These are phyloP conservation scores for Rhynchospora breviuscula DNA, from an alignment of 176 grass and related monocot genomes.

Conservation along the genomic window DNA sequence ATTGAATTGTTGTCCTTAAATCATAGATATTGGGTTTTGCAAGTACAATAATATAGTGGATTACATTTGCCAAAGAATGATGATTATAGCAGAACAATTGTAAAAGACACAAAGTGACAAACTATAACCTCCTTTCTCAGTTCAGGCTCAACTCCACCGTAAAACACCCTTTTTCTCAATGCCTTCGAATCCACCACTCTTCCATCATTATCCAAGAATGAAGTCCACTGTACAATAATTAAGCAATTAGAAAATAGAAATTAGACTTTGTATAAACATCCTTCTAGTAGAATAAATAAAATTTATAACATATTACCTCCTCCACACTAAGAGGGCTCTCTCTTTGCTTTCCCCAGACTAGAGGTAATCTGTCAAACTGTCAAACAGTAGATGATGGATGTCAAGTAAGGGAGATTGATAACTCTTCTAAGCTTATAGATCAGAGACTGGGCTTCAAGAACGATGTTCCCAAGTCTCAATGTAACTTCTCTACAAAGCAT, in stretches of 20 bases:
- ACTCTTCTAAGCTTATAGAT: not conserved
- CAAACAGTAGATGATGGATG: slow-evolving; percentile 24
- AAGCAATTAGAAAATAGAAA: slow-evolving; percentile 18
- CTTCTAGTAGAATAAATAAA: not conserved
- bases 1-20: not conserved
- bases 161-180: slow-evolving; percentile 81
- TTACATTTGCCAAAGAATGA: not conserved
- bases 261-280: not conserved
- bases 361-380: slow-evolving; percentile 70
- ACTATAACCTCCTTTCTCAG: slow-evolving; percentile 81
- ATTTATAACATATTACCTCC: slow-evolving; percentile 59
- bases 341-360: slow-evolving; percentile 95
- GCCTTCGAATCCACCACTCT: slow-evolving; percentile 86
- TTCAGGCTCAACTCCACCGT: slow-evolving; percentile 80
- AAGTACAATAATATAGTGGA: not conserved
- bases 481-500: not conserved
- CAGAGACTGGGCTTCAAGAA: slow-evolving; percentile 14
- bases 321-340: slow-evolving; percentile 49
- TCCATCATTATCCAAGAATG: slow-evolving; percentile 91
- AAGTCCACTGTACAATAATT: slow-evolving; percentile 46
- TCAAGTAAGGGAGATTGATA: slow-evolving; percentile 22
- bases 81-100: not conserved
- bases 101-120: not conserved
- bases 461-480: not conserved
- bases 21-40: not conserved